Evolutionary conservation across 257 asterid genomes (phyloP), one percentile per base, ranked within the genome.

Genomic region (Leptodermis oblonga): DNA sequence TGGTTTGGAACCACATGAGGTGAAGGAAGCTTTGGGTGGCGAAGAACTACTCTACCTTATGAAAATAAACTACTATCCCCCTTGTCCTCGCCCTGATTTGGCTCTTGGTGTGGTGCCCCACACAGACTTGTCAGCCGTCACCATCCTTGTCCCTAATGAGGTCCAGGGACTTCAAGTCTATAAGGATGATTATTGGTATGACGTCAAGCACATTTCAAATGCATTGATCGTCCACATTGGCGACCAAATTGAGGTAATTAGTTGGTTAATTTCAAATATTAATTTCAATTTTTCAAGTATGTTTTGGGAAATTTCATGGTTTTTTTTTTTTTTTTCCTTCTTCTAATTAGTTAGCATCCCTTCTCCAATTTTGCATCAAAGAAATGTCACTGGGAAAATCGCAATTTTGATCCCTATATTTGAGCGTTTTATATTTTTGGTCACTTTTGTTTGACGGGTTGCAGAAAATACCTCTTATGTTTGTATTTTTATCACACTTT

Each of bases 51-150:
- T 72, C 33, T 81, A 71, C 28, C 18, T 87, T 22, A 62, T 92
- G 86, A 87, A 89, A 68, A 89, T 92, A 67, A 88, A 90, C 73
- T 92, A 86, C 36, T 92, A 92, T 46, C 97, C 97, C 14, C 97
- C 97, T 26, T 92, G 98, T 33, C 97, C 98, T 52, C 82, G 88
- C 11, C 95, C 98, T 0, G 97, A 92, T 76, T 80, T 86, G 8
- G 94, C 88, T 52, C 90, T 92, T 1, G 98, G 98, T 3, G 97
- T 92, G 75, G 88, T 84, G 79, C 86, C 97, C 11, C 97, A 92
- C 81, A 89, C 97, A 2, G 97, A 92, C 81, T 84, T 86, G 90
- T 81, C 90, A 1, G 51, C 76, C 43, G n/a, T 92, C 66, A 92
- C 97, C 68, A 73, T 92, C 64, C 92, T 92, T 31, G 96, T 88